Evolutionary conservation across 331 rosid species (phyloP).

Genomic region (Quercus phellos): DNA sequence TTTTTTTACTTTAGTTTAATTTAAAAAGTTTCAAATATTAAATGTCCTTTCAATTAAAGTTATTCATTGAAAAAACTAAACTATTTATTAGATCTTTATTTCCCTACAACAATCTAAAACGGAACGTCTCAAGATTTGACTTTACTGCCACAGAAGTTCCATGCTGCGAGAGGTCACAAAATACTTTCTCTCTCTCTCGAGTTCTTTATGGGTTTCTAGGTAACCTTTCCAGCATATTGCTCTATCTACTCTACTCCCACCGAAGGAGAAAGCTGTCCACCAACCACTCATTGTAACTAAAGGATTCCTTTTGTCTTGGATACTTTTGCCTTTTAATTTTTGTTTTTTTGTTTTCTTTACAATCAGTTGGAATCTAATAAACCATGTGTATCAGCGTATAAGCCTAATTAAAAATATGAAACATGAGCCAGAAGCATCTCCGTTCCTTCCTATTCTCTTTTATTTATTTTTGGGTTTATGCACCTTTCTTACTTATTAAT

Average conservation of each 20-base stretch:
- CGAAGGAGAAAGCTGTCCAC: not conserved
- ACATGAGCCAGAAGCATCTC: not conserved
- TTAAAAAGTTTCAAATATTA: too few species aligned
- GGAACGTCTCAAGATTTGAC: too few species aligned
- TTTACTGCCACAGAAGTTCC: too few species aligned
- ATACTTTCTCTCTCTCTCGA: not conserved
- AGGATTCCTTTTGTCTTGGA: slow-evolving; percentile 15
- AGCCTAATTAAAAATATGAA: not conserved
- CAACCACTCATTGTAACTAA: slow-evolving; percentile 26
- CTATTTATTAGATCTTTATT: too few species aligned
- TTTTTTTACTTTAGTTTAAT: too few species aligned
- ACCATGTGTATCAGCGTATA: not conserved
- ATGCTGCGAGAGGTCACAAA: too few species aligned
- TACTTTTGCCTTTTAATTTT: not conserved
- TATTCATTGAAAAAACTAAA: too few species aligned
- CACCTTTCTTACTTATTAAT: not conserved
- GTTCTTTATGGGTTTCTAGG: not conserved
- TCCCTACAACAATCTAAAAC: too few species aligned
- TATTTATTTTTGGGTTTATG: not conserved
- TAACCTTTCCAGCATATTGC: not conserved
- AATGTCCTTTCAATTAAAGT: too few species aligned
- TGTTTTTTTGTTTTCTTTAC: not conserved
- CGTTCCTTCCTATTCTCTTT: not conserved
- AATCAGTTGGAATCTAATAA: not conserved
- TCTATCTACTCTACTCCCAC: slow-evolving; percentile 3